A percentile compares a stretch with the other conserved stretches of the same genome.
These are phyloP conservation scores for Claviceps humidiphila DNA, from an alignment of 2,329 filamentous ascomycete species.

Conservation along the genomic window DNA sequence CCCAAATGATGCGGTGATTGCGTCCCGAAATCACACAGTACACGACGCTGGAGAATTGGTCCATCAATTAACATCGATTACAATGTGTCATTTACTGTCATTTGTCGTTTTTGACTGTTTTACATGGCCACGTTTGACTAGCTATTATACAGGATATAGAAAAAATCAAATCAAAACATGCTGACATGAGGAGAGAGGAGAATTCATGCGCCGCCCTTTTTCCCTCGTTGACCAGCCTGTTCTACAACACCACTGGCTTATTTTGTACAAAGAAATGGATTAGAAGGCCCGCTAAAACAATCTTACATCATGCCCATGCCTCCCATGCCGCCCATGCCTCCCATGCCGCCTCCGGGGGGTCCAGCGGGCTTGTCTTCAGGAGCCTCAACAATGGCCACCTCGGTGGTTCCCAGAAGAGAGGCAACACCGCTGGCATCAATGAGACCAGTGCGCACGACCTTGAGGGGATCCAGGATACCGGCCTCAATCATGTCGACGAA, in stretches of 20 bases:
- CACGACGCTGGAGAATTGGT: not conserved
- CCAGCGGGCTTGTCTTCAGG: constrained; percentile 75
- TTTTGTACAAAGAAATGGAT: constrained; percentile 14
- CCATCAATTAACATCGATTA: not conserved
- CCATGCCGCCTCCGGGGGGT: constrained; percentile 50
- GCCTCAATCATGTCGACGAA: constrained; percentile 97
- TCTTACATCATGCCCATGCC: constrained; percentile 42
- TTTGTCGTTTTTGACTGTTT: constrained; percentile 13
- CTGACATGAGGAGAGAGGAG: constrained; percentile 19
- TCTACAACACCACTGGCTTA: constrained; percentile 29
- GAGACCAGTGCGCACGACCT: constrained; percentile 95
- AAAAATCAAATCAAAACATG: constrained; percentile 16
- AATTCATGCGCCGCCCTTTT: constrained; percentile 17
- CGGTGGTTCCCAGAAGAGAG: constrained; percentile 91
- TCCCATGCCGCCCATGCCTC: constrained; percentile 34
- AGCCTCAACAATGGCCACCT: constrained; percentile 95
- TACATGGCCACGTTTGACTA: constrained; percentile 15
- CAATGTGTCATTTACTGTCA: not conserved
- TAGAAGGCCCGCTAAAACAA: not conserved
- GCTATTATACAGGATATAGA: constrained; percentile 22
- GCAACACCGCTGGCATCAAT: constrained; percentile 92
- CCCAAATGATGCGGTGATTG: no score
- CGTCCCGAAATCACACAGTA: no score
- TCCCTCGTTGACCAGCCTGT: not conserved
- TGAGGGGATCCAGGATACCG: constrained; percentile 97